Evolutionary conservation across 208 protist genomes (phyloP), one percentile per base, ranked within the genome.

Genomic region (Trypanosomatidae sp.): DNA sequence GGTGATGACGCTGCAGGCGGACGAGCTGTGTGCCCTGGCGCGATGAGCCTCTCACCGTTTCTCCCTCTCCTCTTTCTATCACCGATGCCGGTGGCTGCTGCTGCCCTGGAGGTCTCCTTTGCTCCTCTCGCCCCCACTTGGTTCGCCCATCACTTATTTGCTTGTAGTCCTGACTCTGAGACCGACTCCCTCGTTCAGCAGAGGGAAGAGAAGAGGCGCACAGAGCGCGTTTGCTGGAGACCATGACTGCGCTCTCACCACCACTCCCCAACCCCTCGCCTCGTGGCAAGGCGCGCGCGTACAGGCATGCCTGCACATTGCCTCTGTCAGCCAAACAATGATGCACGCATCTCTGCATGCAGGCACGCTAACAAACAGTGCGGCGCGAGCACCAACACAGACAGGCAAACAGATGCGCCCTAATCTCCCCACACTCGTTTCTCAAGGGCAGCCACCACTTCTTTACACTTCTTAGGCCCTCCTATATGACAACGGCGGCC

Each of bases 21-120:
- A 90, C 25, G 88, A 93, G 53, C 47, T 95, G 19, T 93, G 86
- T 68, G 75, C 69, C 8, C 67, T 86, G 1, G 81, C 74, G 15
- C 71, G 58, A 39, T 59, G 65, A 65, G 1, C 39, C 39, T 39
- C 25, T 7, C 10, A 30, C 55, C 55, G 25, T 59, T 30, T 59
- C n/a, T 59, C 58, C 15, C 28, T 15, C 25, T 22, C 6, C 52
- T 56, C 52, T 62, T 15, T 55, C 50, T 55, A 55, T 8, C 22
- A n/a, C 22, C 22, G 50, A 55, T 28, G 15, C 28, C 56, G 4
- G 12, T 22, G 28, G 56, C 28, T 62, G 56, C 12, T 62, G 56
- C 56, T 62, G 22, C 50, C 22, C 50, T 55, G 22, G 8, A 8
- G 33, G 30, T 62, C 30, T 5, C 13, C n/a, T 19, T 6, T n/a